Evolutionary conservation across 164 flowering plant species (phyloP).

Genomic region (Pachysandra terminalis): DNA sequence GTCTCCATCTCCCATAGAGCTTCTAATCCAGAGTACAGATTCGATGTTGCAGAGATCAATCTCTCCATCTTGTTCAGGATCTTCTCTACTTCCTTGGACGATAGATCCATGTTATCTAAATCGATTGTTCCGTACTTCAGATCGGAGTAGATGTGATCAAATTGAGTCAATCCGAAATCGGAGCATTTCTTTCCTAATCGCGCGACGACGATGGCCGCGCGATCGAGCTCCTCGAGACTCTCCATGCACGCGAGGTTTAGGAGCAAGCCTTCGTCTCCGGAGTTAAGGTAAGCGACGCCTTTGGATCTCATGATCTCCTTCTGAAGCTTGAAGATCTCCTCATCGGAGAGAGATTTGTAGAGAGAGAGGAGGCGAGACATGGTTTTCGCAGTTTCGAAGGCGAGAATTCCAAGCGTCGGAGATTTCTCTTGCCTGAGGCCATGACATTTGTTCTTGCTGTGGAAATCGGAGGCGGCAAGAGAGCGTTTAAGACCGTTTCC

Average conservation of each 20-base stretch:
- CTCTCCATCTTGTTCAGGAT: slow-evolving; percentile 53
- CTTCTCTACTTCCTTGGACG: slow-evolving; percentile 28
- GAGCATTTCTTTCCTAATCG: slow-evolving; percentile 50
- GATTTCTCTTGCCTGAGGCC: slow-evolving; percentile 8
- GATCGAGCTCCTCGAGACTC: slow-evolving; percentile 56
- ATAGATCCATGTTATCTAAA: slow-evolving; percentile 23
- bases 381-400: slow-evolving; percentile 70
- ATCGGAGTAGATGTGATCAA: slow-evolving; percentile 47
- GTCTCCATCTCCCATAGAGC: slow-evolving; percentile 45
- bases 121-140: slow-evolving; percentile 37
- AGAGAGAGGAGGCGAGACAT: slow-evolving; percentile 66
- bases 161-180: slow-evolving; percentile 34
- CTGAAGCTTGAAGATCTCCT: slow-evolving; percentile 39
- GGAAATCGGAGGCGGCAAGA: neutral
- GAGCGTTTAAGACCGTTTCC: slow-evolving; percentile 15
- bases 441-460: neutral
- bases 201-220: slow-evolving; percentile 37
- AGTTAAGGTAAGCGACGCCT: slow-evolving; percentile 57
- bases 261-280: slow-evolving; percentile 50
- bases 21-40: slow-evolving; percentile 35
- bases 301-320: slow-evolving; percentile 27
- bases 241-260: slow-evolving; percentile 58
- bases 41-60: slow-evolving; percentile 34
- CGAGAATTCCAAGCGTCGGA: slow-evolving; percentile 51
- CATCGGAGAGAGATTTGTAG: slow-evolving; percentile 57